Base-by-base conservation (phyloP, 805 yeast species). In the Candida ovalis region DNA sequence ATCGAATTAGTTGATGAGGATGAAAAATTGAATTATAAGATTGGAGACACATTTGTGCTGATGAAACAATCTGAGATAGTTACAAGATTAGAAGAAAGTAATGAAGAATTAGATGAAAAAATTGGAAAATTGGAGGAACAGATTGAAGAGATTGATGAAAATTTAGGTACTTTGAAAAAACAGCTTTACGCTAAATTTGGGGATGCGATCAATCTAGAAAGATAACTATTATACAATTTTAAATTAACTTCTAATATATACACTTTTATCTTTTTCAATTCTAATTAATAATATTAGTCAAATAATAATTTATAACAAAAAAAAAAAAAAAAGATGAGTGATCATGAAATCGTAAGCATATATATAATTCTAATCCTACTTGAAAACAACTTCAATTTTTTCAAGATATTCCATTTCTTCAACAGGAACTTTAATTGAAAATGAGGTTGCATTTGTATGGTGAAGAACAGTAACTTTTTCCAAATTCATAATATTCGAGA, bases 111-210 rank as follows among this genome's bases (percentile, higher is more conserved):
- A 39, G 85, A 81, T 38, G 64, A 46, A 2, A 72, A 72, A 41
- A 77, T 90, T 21, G 72, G 66, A 1, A 61, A 60, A 1, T 56
- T 78, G 23, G 81, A 80, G 35, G 58, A 62, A 3, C 63, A 75
- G 50, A 71, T 86, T 30, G 79, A 73, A 1, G 72, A 63, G 1
- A 70, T 84, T 32, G 83, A 82, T 50, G 75, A 73, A 3, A 70
- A 77, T 49, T 72, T 92, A 66, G 65, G 67, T 9, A 76, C 66
- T 25, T 75, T 92, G 59, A 92, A 92, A 69, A 76, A 78, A 30
- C 75, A 73, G n/a, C 72, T 92, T 47, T 94, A 92, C 61, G 88
- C 88, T 17, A 89, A 87, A 65, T 94, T 92, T 62, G 99, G 98
- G 23, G 80, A 79, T 57, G 82, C 88, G 49, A 94, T 92, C 62